Base-by-base conservation (phyloP, 768 basidiomycete species). In the Boletus sp. region DNA sequence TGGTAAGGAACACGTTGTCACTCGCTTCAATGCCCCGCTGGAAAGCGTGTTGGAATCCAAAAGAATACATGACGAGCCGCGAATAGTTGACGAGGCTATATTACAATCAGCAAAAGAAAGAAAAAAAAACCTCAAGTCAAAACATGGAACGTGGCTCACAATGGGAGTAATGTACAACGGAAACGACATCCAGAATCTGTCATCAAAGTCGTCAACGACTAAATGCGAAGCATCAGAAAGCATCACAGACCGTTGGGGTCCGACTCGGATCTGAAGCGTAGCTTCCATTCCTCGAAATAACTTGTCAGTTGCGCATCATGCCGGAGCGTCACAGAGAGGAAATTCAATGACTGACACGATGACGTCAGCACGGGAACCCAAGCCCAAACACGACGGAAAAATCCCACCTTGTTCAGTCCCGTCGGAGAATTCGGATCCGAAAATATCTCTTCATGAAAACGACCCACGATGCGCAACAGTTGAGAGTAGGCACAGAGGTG, bases 11-110 rank as follows among this genome's bases (percentile, higher is more conserved):
- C 21, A 89, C 64, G 17, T 82, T 70, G 66, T 90, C 87, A 2
- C 77, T 78, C 1, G 76, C 69, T 56, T 83, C 76, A 29, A 88
- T 78, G 1, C 88, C 87, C 8, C 85, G 80, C 59, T 85, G 81
- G 68, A 82, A 90, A 2, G 88, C 88, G 60, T 90, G 85, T 59
- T 92, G 89, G 72, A 91, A 91, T 5, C 87, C 89, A 61, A 92
- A 91, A 0, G 90, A 91, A 64, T 82, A 90, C 87, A 91, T 89
- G 46, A 92, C 90, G 11, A 92, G 81, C 15, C 90, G 78, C 34
- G 87, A 87, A 62, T 91, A 92, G 29, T 75, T 81, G 53, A 87
- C 84, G 40, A 88, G 77, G 78, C 88, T 91, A 51, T 1, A 44
- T 33, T 38, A 27, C 23, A 1, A 34, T 59, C 50, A 59, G 63